These are phyloP conservation scores for Knoxia roxburghii DNA, from an alignment of 257 asterid genomes.

Conservation along the genomic window DNA sequence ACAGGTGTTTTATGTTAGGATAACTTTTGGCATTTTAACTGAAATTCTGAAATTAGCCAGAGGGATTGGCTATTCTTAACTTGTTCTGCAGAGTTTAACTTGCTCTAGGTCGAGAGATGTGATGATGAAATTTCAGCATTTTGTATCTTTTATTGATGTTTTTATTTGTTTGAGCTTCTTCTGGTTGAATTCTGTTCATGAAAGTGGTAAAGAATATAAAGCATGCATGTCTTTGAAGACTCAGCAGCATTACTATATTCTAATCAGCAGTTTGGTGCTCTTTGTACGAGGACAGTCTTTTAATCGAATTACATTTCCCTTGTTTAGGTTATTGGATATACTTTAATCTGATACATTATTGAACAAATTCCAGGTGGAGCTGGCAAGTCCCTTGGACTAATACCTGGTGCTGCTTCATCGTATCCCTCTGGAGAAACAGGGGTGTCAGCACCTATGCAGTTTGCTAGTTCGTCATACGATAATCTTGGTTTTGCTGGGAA, in stretches of 20 bases:
- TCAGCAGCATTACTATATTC: neutral
- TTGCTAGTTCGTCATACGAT: slow-evolving; percentile 62
- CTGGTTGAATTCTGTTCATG: neutral
- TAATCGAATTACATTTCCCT: neutral
- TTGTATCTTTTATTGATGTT: neutral
- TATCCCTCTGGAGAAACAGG: slow-evolving; percentile 54
- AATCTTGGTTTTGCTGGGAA: slow-evolving; percentile 60
- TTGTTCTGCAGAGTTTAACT: no score
- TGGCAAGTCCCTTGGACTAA: slow-evolving; percentile 51
- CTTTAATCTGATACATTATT: neutral
- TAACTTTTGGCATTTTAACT: no score
- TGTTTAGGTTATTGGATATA: neutral
- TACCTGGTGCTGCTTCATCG: slow-evolving; percentile 49
- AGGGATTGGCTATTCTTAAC: no score
- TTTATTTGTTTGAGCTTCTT: neutral
- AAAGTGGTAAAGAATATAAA: neutral
- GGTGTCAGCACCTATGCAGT: slow-evolving; percentile 52
- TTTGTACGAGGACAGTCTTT: neutral
- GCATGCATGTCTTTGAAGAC: neutral
- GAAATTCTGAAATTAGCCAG: no score
- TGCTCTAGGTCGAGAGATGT: no score
- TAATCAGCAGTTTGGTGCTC: neutral
- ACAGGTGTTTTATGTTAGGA: no score
- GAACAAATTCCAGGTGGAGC: slow-evolving; percentile 44
- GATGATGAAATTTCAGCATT: neutral